These are phyloP conservation scores for Apiospora marii DNA, from an alignment of 2,329 filamentous ascomycete species.

Conservation along the genomic window DNA sequence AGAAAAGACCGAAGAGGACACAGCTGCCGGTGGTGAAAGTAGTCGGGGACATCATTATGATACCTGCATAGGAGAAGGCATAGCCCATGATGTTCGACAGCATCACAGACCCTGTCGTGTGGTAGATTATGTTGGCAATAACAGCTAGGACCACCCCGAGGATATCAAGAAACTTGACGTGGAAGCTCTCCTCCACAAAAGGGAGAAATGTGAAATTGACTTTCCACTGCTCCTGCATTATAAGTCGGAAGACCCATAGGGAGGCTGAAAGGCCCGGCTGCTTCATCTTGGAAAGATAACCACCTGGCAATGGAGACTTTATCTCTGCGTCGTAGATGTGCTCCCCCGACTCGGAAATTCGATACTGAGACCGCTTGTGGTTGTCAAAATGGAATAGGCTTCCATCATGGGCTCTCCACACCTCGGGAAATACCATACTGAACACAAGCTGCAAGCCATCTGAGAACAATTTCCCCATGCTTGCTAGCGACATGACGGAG, in stretches of 20 bases:
- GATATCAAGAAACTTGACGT: constrained; percentile 64
- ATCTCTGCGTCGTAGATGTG: constrained; percentile 40
- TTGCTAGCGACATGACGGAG: constrained; percentile 79
- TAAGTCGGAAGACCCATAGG: constrained; percentile 60
- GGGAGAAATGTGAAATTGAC: constrained; percentile 61
- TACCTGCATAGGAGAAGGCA: constrained; percentile 82
- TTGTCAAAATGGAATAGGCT: constrained; percentile 55
- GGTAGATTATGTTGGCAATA: constrained; percentile 67
- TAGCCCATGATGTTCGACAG: constrained; percentile 89
- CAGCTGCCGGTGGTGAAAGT: constrained; percentile 84
- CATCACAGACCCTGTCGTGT: constrained; percentile 64
- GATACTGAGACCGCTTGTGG: constrained; percentile 48
- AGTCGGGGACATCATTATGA: constrained; percentile 87
- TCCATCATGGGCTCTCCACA: constrained; percentile 63
- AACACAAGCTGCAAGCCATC: constrained; percentile 72
- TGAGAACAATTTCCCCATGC: constrained; percentile 75
- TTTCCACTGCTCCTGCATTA: constrained; percentile 61
- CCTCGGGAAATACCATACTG: constrained; percentile 76
- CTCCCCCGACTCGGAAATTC: constrained; percentile 36
- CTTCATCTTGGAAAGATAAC: constrained; percentile 44
- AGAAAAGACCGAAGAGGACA: constrained; percentile 81
- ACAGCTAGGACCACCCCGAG: constrained; percentile 64
- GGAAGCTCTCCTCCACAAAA: constrained; percentile 53
- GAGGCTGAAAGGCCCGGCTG: constrained; percentile 36
- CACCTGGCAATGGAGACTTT: constrained; percentile 49